phyloP scores from a whole-genome alignment of 805 yeast genomes.

The Myxozyma monticola region DNA sequence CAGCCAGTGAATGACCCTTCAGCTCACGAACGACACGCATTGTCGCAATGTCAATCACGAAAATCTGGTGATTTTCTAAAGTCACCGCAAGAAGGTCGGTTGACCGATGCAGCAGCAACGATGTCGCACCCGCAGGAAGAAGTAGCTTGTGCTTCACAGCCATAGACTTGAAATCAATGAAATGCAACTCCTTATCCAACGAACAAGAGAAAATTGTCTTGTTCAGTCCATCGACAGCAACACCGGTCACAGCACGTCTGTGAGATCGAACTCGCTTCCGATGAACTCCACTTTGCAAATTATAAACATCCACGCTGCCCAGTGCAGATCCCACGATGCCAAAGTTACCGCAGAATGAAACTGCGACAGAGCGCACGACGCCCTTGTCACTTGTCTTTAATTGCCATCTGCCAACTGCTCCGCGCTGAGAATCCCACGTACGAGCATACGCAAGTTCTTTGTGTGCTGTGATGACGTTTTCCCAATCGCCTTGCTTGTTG shows the following conservation, averaged over 20 bases:
- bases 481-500: slow-evolving; percentile 57
- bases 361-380: slow-evolving; percentile 67
- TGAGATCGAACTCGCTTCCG: slow-evolving; percentile 63
- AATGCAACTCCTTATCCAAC: slow-evolving; percentile 84
- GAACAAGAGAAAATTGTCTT: slow-evolving; percentile 83
- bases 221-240: slow-evolving; percentile 88
- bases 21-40: slow-evolving; percentile 81
- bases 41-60: slow-evolving; percentile 78
- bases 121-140: slow-evolving; percentile 75
- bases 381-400: slow-evolving; percentile 78
- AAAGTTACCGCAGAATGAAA: slow-evolving; percentile 94
- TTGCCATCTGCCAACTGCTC: slow-evolving; percentile 74
- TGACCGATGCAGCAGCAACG: slow-evolving; percentile 71
- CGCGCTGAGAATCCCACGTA: slow-evolving; percentile 82
- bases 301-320: slow-evolving; percentile 84
- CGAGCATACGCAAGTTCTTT: slow-evolving; percentile 79
- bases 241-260: slow-evolving; percentile 74
- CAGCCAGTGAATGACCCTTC: slow-evolving; percentile 85
- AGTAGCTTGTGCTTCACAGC: slow-evolving; percentile 64
- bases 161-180: slow-evolving; percentile 78
- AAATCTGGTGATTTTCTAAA: slow-evolving; percentile 81
- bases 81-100: slow-evolving; percentile 85
- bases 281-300: slow-evolving; percentile 85
- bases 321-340: slow-evolving; percentile 83
- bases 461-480: slow-evolving; percentile 85